Evolutionary conservation across 495 filamentous ascomycete species (phyloP), one percentile per base, ranked within the genome.

Genomic region (Amniculicola lignicola): DNA sequence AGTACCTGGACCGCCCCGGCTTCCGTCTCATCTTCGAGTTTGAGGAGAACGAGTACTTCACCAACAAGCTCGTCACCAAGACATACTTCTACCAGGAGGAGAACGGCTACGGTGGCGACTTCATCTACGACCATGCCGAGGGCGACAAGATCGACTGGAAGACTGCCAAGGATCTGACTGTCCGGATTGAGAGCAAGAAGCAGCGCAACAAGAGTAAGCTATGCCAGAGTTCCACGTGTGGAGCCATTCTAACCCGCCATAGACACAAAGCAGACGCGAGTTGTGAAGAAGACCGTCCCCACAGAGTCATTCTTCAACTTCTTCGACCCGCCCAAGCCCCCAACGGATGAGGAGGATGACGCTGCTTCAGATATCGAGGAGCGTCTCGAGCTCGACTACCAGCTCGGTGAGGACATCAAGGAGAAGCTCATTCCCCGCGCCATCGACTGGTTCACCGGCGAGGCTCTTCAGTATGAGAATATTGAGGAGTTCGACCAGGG

Each of bases 221-320:
- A 12, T 24, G 9, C 7, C 19, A 19, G 37, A 9, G 7, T 40
- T 7, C 29, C 7, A 7, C n/a, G n/a, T 33, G n/a, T 7, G 29
- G 29, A 33, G n/a, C 37, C 49, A 41, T 29, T 31, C 56, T 60
- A 39, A 61, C 48, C 6, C 0, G 14, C 15, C 38, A 47, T 24
- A 98, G 93, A 90, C 74, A 99, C 94, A 41, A 97, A 97, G 80
- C 94, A 99, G 72, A 97, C 93, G 54, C 89, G 94, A 56, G 84
- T 99, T 62, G 89, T 99, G 59, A 97, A 96, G 84, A 95, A 95
- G 77, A 96, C 90, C 14, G 92, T 97, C 35, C 94, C 94, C 2
- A 96, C 90, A 31, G 93, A 96, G 70, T 96, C 92, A 7, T 99
- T 99, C 80, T 99, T 99, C 83, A 97, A 96, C 80, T 99, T 99